phyloP scores from a whole-genome alignment of 768 basidiomycete genomes.

The Podaxis rugospora region DNA sequence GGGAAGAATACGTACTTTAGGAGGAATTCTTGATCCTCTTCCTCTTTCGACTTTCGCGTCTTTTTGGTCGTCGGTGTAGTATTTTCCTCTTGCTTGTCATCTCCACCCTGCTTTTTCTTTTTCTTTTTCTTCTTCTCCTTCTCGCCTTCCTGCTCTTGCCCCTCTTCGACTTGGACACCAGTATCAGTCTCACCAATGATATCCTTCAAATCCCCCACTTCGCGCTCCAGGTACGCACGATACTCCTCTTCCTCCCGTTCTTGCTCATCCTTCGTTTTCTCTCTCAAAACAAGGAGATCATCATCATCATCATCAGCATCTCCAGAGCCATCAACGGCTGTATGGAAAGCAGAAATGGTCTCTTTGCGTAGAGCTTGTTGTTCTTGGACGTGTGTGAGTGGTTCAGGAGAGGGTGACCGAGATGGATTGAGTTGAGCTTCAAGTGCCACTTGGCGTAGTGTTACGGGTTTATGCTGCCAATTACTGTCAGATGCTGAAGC shows the following conservation, averaged over 20 bases:
- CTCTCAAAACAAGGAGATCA: conserved; percentile 68
- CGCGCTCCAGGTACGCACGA: conserved; percentile 70
- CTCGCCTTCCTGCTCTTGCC: conserved; percentile 14
- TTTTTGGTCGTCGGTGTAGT: conserved; percentile 14
- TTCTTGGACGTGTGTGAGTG: conserved; percentile 73
- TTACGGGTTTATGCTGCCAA: conserved; percentile 63
- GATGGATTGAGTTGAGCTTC: conserved; percentile 55
- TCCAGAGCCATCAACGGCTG: conserved; percentile 28
- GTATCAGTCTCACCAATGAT: conserved; percentile 51
- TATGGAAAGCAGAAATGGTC: conserved; percentile 81
- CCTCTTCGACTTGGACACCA: conserved; percentile 19
- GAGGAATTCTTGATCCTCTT: conserved; percentile 82
- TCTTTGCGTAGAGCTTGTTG: conserved; percentile 72
- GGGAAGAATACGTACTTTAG: conserved; percentile 61
- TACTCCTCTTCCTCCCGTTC: conserved; percentile 86
- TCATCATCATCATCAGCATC: conserved; percentile 35
- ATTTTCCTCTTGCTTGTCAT: neutral
- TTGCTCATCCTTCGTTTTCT: conserved; percentile 73
- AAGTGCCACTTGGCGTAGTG: conserved; percentile 69
- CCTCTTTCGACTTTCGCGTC: conserved; percentile 41
- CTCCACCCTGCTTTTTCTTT: conserved; percentile 35
- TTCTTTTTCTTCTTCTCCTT: conserved; percentile 39
- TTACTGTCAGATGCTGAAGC: neutral
- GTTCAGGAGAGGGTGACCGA: conserved; percentile 45
- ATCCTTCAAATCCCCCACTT: conserved; percentile 73